These are phyloP conservation scores for Adansonia grandidieri DNA, from an alignment of 441 rosid genomes.

Conservation along the genomic window DNA sequence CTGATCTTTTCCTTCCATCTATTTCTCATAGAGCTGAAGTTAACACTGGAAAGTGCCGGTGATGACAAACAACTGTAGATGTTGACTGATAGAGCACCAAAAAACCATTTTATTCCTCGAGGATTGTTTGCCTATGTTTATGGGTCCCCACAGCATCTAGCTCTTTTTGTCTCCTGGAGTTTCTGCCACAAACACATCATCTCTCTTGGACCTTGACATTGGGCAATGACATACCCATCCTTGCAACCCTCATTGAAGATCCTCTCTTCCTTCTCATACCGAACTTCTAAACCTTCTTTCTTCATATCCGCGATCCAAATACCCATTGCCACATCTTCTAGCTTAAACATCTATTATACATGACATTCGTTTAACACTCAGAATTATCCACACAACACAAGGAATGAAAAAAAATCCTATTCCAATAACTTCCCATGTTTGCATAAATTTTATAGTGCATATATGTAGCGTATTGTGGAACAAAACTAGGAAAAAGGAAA, in stretches of 20 bases:
- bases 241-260: slow-evolving; percentile 75
- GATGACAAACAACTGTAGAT: neutral
- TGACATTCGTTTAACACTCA: neutral
- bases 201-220: slow-evolving; percentile 87
- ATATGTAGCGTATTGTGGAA: neutral
- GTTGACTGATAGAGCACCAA: neutral
- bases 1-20: neutral
- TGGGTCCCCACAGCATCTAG: slow-evolving; percentile 72
- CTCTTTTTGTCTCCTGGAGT: slow-evolving; percentile 66
- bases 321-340: slow-evolving; percentile 97
- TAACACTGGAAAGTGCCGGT: neutral
- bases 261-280: slow-evolving; percentile 67
- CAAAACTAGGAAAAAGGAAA: neutral
- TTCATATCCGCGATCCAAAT: slow-evolving; percentile 79
- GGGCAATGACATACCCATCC: slow-evolving; percentile 85
- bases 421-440: neutral
- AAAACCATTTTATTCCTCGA: neutral
- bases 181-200: slow-evolving; percentile 95
- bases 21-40: neutral
- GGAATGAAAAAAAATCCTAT: slow-evolving; percentile 1
- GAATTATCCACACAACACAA: neutral
- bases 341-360: slow-evolving; percentile 79
- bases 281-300: slow-evolving; percentile 69
- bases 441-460: neutral
- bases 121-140: neutral